Conservation (phyloP, 306 rosid genomes). For the Quillaja saponaria region DNA sequence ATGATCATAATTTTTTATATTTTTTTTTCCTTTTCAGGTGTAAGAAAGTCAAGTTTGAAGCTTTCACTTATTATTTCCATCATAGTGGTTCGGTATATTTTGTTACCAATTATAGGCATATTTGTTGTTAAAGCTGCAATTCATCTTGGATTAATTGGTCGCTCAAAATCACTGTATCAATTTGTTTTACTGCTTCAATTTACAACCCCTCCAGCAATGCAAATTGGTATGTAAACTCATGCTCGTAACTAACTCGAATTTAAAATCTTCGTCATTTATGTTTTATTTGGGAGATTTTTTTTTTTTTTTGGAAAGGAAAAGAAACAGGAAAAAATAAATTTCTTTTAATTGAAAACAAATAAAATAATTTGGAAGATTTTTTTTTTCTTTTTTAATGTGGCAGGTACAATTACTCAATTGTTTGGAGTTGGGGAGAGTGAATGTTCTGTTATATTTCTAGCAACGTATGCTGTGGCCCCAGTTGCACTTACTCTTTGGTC, state of each 20-base stretch:
- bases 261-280: no score
- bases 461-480: constrained; percentile 19
- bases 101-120: constrained; percentile 47
- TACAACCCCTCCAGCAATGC: constrained; percentile 57
- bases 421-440: constrained; percentile 23
- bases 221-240: constrained; percentile 36
- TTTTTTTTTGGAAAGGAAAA: not conserved
- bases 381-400: not conserved
- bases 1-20: no score
- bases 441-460: constrained; percentile 18
- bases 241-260: not conserved
- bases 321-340: not conserved
- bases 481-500: constrained; percentile 27
- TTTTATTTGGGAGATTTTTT: no score
- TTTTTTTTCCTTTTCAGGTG: not conserved
- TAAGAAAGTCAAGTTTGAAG: constrained; percentile 40
- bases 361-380: no score
- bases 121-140: constrained; percentile 43
- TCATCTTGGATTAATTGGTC: constrained; percentile 37
- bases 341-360: no score
- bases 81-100: constrained; percentile 40
- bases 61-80: constrained; percentile 33
- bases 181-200: constrained; percentile 56
- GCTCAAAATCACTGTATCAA: constrained; percentile 47
- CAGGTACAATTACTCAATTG: constrained; percentile 27